Base-by-base conservation (phyloP, 2,329 filamentous ascomycete species). In the Fusarium nodosum region DNA sequence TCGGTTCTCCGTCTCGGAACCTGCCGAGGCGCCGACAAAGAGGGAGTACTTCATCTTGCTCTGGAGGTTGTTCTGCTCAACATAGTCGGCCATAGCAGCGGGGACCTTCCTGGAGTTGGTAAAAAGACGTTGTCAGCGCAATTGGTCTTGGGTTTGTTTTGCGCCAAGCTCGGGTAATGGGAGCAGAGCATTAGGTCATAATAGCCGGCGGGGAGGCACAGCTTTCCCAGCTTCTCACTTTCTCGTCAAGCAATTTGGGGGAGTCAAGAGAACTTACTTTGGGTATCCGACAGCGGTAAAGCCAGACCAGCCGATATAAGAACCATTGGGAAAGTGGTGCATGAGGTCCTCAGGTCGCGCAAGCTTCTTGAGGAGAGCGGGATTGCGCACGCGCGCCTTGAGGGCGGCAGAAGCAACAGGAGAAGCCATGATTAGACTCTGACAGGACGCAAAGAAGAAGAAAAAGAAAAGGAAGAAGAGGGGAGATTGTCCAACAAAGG, bases 211-310 rank as follows among this genome's bases (percentile, higher is more conserved):
- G 50, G 60, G 63, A 53, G 58, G 34, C 47, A 54, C 33, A 39
- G 31, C 26, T 39, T 16, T 44, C 36, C 45, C 45, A 50, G 26
- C 38, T 26, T 31, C 38, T 26, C 18, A 36, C 26, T 41, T 39
- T 42, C n/a, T 16, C 6, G 18, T 39, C 3, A 1, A 15, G 4
- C 28, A 24, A 15, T 46, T 33, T 9, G 31, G 24, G 24, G 11
- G 16, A 20, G 10, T 7, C 7, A 0, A 7, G 39, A 9, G 5
- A 18, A 74, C 78, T 56, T 64, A 79, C 91, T 96, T 96, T 68
- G 93, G 93, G 82, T 96, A 96, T 63, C 93, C 93, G 56, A 97
- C 93, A 74, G 93, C 93, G 15, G 93, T 97, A 81, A 97, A 97
- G 36, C 93, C 93, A 69, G 90, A 93, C 93, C 93, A 97, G 75